These are phyloP conservation scores for Tremella yokohamensis DNA, from an alignment of 768 basidiomycete genomes.

Conservation along the genomic window DNA sequence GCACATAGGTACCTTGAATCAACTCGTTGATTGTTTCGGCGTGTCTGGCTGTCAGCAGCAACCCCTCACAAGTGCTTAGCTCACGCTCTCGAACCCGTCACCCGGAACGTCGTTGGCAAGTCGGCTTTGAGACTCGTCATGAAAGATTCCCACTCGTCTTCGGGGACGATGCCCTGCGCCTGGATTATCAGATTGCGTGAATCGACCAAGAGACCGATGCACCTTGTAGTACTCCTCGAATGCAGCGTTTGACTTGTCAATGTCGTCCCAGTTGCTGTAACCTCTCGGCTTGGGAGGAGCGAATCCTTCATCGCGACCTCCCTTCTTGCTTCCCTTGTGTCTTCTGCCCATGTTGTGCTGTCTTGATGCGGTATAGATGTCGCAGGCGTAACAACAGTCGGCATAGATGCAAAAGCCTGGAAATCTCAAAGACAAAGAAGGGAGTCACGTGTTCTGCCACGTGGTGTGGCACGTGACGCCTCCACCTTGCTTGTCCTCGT, in stretches of 20 bases:
- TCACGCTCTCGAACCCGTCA: constrained; percentile 82
- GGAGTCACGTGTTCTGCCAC: too few relatives aligned
- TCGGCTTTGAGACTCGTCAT: constrained; percentile 64
- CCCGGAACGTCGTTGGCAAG: constrained; percentile 88
- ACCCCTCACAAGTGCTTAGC: constrained; percentile 22
- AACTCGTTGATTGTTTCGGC: constrained; percentile 69
- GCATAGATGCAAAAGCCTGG: too few relatives aligned
- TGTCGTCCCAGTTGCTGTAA: constrained; percentile 13
- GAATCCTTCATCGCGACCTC: constrained; percentile 6
- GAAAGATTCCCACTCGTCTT: constrained; percentile 72
- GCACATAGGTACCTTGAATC: constrained; percentile 74
- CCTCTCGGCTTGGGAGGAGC: constrained; percentile 1
- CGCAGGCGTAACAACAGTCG: too few relatives aligned
- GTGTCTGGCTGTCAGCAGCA: constrained; percentile 49
- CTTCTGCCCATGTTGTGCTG: neutral
- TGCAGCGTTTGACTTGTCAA: constrained; percentile 45
- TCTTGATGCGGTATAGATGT: too few relatives aligned
- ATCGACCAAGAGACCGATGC: constrained; percentile 5
- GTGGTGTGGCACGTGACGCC: neutral
- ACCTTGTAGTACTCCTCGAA: constrained; percentile 56
- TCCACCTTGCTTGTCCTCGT: constrained; percentile 13
- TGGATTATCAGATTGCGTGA: constrained; percentile 13
- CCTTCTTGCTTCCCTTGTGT: neutral
- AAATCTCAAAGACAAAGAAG: too few relatives aligned
- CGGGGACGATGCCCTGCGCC: constrained; percentile 69